Evolutionary conservation across 2,329 filamentous ascomycete species (phyloP).

Genomic region (Neonectria neomacrospora): DNA sequence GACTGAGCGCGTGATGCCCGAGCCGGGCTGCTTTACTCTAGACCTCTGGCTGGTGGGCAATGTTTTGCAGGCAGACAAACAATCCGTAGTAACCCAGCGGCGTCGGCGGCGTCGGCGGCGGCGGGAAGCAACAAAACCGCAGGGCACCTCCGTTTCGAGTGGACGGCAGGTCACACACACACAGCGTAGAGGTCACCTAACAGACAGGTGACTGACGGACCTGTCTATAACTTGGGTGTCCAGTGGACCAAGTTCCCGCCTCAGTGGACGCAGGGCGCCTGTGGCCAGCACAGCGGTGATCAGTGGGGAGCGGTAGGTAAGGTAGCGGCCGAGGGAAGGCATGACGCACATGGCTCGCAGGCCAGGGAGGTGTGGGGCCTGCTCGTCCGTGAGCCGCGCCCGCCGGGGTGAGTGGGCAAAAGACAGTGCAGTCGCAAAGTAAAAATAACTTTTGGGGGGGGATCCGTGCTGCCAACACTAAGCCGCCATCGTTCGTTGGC

Average conservation of each 20-base stretch:
- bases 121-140: neutral
- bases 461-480: slow-evolving; percentile 40
- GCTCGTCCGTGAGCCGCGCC: slow-evolving; percentile 21
- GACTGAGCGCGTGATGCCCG: slow-evolving; percentile 8
- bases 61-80: neutral
- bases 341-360: slow-evolving; percentile 44
- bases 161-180: neutral
- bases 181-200: neutral
- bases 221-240: too few relatives aligned
- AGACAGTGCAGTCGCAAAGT: slow-evolving; percentile 40
- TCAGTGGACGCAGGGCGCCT: slow-evolving; percentile 1
- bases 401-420: slow-evolving; percentile 39
- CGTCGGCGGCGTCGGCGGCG: neutral
- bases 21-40: neutral
- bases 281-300: slow-evolving; percentile 15
- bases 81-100: neutral
- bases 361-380: slow-evolving; percentile 19
- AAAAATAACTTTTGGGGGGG: slow-evolving; percentile 47
- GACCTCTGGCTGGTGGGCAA: neutral
- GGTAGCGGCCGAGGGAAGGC: slow-evolving; percentile 23
- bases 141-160: neutral
- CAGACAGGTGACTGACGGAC: neutral
- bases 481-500: slow-evolving; percentile 29
- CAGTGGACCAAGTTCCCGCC: neutral
- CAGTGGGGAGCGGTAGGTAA: slow-evolving; percentile 13